Percentiles rank a stretch among this genome's conserved stretches.
Evolutionary conservation across 2,329 filamentous ascomycete genomes (phyloP).

Genomic region (Cyphellophora europaea): DNA sequence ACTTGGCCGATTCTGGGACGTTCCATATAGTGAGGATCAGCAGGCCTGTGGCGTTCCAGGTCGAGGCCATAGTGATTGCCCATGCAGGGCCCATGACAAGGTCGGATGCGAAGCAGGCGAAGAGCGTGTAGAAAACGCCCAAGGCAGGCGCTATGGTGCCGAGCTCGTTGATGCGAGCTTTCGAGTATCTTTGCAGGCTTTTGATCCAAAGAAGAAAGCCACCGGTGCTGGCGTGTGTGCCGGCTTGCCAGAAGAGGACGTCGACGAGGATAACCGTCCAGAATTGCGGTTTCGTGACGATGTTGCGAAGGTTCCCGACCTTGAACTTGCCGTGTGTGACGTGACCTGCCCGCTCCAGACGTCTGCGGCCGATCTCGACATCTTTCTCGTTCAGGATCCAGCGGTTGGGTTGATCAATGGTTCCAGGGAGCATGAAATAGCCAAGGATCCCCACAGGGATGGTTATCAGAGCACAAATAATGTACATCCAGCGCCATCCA

Average conservation of each 20-base stretch:
- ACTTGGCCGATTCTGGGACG: constrained; percentile 18
- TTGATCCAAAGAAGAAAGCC: constrained; percentile 35
- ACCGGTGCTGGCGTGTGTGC: constrained; percentile 29
- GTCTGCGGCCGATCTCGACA: constrained; percentile 12
- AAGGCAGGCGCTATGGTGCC: constrained; percentile 34
- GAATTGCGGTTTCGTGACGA: constrained; percentile 33
- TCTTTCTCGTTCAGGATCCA: constrained; percentile 29
- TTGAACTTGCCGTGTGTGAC: constrained; percentile 28
- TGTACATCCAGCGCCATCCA: constrained; percentile 49
- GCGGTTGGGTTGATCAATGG: constrained; percentile 31
- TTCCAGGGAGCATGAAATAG: constrained; percentile 33
- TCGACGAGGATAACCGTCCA: constrained; percentile 35
- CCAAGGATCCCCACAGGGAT: constrained; percentile 31
- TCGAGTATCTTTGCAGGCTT: constrained; percentile 28
- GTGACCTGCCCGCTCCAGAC: constrained; percentile 27
- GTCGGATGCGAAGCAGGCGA: constrained; percentile 10
- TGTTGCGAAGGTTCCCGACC: constrained; percentile 26
- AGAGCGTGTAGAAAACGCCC: constrained; percentile 26
- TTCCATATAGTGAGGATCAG: constrained; percentile 21
- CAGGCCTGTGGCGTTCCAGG: constrained; percentile 23
- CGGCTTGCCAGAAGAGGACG: constrained; percentile 30
- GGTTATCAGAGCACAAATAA: constrained; percentile 49
- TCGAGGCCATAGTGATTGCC: constrained; percentile 37
- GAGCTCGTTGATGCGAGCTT: constrained; percentile 37
- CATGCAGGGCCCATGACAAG: constrained; percentile 6